Base-by-base conservation (phyloP, 2,329 filamentous ascomycete genomes). In the Colletotrichum ledebouriae region DNA sequence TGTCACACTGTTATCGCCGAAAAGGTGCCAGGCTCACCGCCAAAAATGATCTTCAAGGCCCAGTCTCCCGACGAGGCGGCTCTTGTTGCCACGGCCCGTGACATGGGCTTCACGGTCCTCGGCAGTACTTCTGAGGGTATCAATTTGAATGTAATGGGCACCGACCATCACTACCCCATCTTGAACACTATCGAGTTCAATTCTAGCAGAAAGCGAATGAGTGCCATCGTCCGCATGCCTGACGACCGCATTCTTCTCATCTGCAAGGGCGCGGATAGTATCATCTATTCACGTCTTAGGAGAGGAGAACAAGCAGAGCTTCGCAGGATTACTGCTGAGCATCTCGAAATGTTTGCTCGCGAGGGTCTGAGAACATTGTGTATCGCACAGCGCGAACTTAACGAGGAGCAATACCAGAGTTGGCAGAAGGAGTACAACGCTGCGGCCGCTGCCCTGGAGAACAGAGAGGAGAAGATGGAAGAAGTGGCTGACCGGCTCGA, bases 101-200 rank as follows among this genome's bases (percentile, higher is more conserved):
- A 99, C 74, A 94, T 95, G 82, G 96, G 96, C 4, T 98, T 97
- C 76, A 97, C 94, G 2, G 93, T 98, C 6, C 86, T 98, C 12
- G 94, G 94, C 25, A 88, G 90, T 69, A 89, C 91, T 2, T 86
- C 89, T 42, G 92, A 97, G 70, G 93, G 93, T 59, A 92, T 99
- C 71, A 89, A 93, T 59, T 76, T 99, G 62, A 97, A 97, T 72
- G 86, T 97, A 6, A 87, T 97, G 83, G 97, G 96, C 56, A 87
- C 94, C 74, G 94, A 98, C 73, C 87, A 89, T 53, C 89, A 91
- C 70, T 99, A 96, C 77, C 90, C 90, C 15, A 91, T 99, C 37
- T 87, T 99, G 55, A 98, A 97, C 79, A 97, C 92, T 1, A 90
- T 99, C 42, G 96, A 99, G 77, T 99, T 99, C 84, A 98, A 98